Base-by-base conservation (phyloP, 306 rosid species). In the Canavalia gladiata region DNA sequence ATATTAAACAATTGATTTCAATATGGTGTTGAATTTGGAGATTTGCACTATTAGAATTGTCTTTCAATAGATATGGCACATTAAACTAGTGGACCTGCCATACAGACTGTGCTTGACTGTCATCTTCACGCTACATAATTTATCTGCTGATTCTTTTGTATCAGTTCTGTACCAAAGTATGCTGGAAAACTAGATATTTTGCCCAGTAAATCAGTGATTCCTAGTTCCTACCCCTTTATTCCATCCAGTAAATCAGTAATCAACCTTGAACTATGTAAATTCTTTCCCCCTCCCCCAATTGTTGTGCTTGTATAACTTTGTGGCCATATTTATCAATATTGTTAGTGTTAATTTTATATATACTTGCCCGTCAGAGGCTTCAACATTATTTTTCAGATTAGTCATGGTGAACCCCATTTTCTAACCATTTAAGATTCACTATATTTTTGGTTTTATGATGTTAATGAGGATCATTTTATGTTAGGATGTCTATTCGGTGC, bases 361-460 rank as follows among this genome's bases (percentile, higher is more conserved):
- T 72, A 11, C 2, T 41, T 72, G 25, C 45, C 7, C 31, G 25
- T 18, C 25, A 18, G 25, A 18, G 25, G n/a, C 3, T 11, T 52
- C 8, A 6, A 11, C 6, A 28, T 35, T 68, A 56, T 50, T 82
- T 81, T 64, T 66, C 58, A 33, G 68, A 45, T 54, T 66, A 28
- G 31, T 72, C 54, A 46, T n/a, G 25, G 39, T 25, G 51, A 52
- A 13, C 18, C 28, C 33, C 7, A 3, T 10, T 45, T 4, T 67
- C 34, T 50, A n/a, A n/a, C 25, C 25, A 18, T 18, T 18, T 18
- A 18, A 18, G 25, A 18, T 18, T 18, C 25, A 35, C 78, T 51
- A 31, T 30, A 35, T 7, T 18, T 60, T 81, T 84, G 50, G 62
- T 75, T 64, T 63, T 12, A 59, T 84, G 75, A 79, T 56, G 39